Evolutionary conservation across 306 rosid species (phyloP), one percentile per base, ranked within the genome.

Genomic region (Senna siamea): DNA sequence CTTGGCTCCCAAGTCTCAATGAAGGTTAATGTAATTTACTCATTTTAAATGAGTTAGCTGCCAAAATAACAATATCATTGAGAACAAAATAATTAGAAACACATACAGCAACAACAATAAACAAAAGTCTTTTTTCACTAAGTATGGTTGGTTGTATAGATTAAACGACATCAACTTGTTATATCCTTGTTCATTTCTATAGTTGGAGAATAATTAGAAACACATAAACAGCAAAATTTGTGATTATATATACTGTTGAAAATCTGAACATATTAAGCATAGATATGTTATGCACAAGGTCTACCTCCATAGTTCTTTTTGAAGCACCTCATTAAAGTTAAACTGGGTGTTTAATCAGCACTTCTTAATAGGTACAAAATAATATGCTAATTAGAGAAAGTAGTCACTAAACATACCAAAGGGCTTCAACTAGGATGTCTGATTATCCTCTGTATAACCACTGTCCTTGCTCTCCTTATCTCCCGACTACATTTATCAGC

Each of bases 401-500:
- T 11, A 41, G 65, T 46, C 70, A 63, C 48, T 34, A 20, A 67
- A 77, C 88, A 76, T 73, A 71, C 77, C 75, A 54, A 38, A 65
- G 23, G 51, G 57, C 58, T 72, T 78, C 62, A 66, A 74, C 57
- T 14, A n/a, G 86, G 72, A 61, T 75, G 78, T 71, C 37, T 82
- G 9, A 82, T 84, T 67, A 91, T 89, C 78, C 57, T 88, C 83
- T 81, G 86, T 46, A 85, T 20, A 74, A 94, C 84, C 64, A 92
- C 90, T 8, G 84, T 81, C 85, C 97, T 89, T 14, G 97, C 94
- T 84, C 43, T 83, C 61, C 84, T 85, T 75, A 86, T 81, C 46
- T 85, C 79, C 71, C 77, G 72, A 83, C 90, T 79, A 75, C 95
- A 94, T 75, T 75, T 79, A 70, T 83, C 84, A 65, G 88, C 89